Evolutionary conservation across 306 rosid species (phyloP).

Genomic region (Abrus pulchellus): DNA sequence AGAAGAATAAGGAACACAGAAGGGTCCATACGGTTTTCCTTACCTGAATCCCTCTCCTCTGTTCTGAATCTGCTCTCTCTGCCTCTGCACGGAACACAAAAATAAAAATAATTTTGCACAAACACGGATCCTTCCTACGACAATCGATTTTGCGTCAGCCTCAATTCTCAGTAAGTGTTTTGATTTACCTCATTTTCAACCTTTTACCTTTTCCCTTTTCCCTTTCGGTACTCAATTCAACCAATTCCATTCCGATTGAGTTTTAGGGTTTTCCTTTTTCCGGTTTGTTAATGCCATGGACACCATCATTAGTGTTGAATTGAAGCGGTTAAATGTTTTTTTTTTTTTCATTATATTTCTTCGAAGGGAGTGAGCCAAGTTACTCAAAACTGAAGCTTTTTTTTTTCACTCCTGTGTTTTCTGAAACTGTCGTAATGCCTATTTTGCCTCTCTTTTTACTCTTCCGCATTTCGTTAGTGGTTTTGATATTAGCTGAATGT

Average conservation of each 20-base stretch:
- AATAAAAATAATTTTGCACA: background rate
- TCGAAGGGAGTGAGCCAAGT: background rate
- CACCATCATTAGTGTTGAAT: background rate
- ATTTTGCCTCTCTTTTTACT: background rate
- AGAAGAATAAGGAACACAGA: slow-evolving; percentile 42
- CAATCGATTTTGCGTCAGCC: slow-evolving; percentile 53
- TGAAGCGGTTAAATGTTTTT: background rate
- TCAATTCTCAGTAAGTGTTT: slow-evolving; percentile 63
- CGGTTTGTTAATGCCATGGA: background rate
- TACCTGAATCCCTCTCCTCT: slow-evolving; percentile 56
- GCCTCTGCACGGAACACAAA: slow-evolving; percentile 30
- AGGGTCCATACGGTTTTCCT: slow-evolving; percentile 61
- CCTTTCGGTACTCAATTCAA: background rate
- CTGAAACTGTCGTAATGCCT: background rate
- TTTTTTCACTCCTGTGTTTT: background rate
- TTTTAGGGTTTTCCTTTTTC: slow-evolving; percentile 50
- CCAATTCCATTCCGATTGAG: slow-evolving; percentile 26
- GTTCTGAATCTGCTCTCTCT: slow-evolving; percentile 38
- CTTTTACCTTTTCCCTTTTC: background rate
- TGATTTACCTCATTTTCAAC: background rate
- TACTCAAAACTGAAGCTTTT: slow-evolving; percentile 8
- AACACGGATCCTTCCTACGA: slow-evolving; percentile 48
- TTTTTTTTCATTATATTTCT: background rate
- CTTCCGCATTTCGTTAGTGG: too few relatives aligned
- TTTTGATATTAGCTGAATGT: background rate